Base-by-base conservation (phyloP, 2,329 filamentous ascomycete genomes). In the Juglanconis juglandina region DNA sequence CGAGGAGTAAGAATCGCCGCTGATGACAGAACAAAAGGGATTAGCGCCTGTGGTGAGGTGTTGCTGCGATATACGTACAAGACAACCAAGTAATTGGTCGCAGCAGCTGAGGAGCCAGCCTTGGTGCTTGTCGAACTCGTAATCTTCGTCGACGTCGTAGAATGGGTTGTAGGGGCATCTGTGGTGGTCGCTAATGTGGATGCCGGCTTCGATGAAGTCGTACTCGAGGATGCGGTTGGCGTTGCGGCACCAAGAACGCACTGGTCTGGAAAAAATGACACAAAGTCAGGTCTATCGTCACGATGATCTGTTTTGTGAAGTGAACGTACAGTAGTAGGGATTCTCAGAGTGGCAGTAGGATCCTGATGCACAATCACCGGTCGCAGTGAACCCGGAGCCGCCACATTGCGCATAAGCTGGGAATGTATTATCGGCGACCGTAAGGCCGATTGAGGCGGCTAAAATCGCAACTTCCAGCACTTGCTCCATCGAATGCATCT, bases 341-440 rank as follows among this genome's bases (percentile, higher is more conserved):
- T 59, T 59, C 32, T 59, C 17, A 9, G 56, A 59, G 13, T 59
- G 56, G 50, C 56, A 59, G 42, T 53, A 59, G 5, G 41, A 47
- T 10, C 56, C 56, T 17, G 56, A 59, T 11, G 56, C 50, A 47
- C 56, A 59, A 17, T 17, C 49, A n/a, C 50, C 50, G 7, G 50
- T 53, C 11, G 41, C 17, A 4, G 50, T 53, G 34, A 56, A 50
- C 5, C 54, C 54, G 3, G 51, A 42, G 11, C 50, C 56, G 11
- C 56, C 56, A 14, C 56, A 59, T 48, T 59, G 56, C 17, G 50
- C 56, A 13, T 59, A 59, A 4, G 50, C 17, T 30, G 41, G 50
- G 42, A 59, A 34, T 2, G 57, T 59, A 6, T 42, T 30, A 30
- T 51, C 35, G 6, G 41, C 3, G 10, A n/a, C 44, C 17, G 17